phyloP scores from a whole-genome alignment of 148 eudicot genomes.

The Chenopodium album region DNA sequence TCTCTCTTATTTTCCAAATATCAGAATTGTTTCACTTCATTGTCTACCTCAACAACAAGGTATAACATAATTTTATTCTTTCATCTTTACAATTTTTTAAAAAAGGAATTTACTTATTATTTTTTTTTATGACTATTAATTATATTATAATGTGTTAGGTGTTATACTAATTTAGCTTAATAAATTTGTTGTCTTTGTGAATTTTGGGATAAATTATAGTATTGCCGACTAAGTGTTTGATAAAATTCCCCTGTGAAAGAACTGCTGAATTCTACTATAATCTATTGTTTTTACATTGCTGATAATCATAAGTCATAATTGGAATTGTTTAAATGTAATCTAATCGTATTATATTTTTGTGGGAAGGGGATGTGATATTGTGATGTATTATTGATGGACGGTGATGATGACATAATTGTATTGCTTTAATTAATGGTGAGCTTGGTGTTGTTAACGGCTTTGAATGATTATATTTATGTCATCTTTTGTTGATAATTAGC shows the following conservation, averaged over 20 bases:
- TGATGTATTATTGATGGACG: constrained; percentile 2
- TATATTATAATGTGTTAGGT: no score
- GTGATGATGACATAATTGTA: not conserved
- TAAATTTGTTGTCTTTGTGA: no score
- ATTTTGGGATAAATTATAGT: no score
- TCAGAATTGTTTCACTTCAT: not conserved
- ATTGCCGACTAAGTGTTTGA: not conserved
- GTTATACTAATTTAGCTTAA: no score
- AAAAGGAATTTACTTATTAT: no score
- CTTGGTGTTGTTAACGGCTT: not conserved
- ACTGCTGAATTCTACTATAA: not conserved
- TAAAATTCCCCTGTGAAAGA: not conserved
- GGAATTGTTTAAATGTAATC: not conserved
- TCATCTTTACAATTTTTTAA: not conserved
- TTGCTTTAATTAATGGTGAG: not conserved
- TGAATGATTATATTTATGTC: not conserved
- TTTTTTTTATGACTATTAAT: no score
- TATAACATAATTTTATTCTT: not conserved
- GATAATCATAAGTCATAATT: not conserved
- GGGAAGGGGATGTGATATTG: not conserved
- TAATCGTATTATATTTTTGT: not conserved
- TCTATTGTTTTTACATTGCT: not conserved
- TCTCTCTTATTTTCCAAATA: not conserved
- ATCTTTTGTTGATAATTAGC: no score
- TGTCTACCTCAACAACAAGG: not conserved